Evolutionary conservation across 345 rosid species (phyloP).

Genomic region (Hibiscus trionum): DNA sequence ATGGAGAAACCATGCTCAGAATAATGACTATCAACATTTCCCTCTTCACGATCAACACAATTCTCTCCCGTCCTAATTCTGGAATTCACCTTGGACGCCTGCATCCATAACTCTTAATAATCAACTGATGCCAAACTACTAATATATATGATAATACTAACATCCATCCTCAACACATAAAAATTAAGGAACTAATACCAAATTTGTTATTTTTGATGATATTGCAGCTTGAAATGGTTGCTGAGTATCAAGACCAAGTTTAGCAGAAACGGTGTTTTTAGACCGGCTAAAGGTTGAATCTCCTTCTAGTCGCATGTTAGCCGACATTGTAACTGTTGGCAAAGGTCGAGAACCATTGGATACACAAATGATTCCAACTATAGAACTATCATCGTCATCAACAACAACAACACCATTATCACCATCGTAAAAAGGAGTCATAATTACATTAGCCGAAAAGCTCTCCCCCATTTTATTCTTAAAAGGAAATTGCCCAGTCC

Average conservation of each 20-base stretch:
- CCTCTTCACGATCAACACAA: slow-evolving; percentile 54
- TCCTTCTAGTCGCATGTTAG: slow-evolving; percentile 31
- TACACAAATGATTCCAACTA: slow-evolving; percentile 75
- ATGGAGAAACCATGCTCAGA: slow-evolving; percentile 58
- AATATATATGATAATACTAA: background rate
- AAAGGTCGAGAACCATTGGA: slow-evolving; percentile 53
- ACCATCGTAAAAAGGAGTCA: slow-evolving; percentile 59
- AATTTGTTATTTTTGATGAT: slow-evolving; percentile 81
- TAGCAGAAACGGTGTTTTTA: slow-evolving; percentile 42
- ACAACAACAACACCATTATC: slow-evolving; percentile 36
- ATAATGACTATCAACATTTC: slow-evolving; percentile 63
- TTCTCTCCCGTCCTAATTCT: slow-evolving; percentile 57
- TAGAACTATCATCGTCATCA: slow-evolving; percentile 15
- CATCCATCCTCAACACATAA: slow-evolving; percentile 3
- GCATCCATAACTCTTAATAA: slow-evolving; percentile 21
- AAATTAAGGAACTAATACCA: slow-evolving; percentile 38
- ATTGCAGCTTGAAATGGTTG: slow-evolving; percentile 85
- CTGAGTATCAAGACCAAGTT: slow-evolving; percentile 86
- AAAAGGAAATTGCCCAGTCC: slow-evolving; percentile 89
- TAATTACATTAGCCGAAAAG: slow-evolving; percentile 51
- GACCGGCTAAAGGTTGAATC: slow-evolving; percentile 44
- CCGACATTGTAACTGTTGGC: slow-evolving; percentile 25
- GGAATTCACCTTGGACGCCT: slow-evolving; percentile 80
- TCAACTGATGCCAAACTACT: slow-evolving; percentile 18
- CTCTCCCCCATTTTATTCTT: slow-evolving; percentile 69